Evolutionary conservation across 208 protist species (phyloP).

Genomic region (Balamuthia mandrillaris): DNA sequence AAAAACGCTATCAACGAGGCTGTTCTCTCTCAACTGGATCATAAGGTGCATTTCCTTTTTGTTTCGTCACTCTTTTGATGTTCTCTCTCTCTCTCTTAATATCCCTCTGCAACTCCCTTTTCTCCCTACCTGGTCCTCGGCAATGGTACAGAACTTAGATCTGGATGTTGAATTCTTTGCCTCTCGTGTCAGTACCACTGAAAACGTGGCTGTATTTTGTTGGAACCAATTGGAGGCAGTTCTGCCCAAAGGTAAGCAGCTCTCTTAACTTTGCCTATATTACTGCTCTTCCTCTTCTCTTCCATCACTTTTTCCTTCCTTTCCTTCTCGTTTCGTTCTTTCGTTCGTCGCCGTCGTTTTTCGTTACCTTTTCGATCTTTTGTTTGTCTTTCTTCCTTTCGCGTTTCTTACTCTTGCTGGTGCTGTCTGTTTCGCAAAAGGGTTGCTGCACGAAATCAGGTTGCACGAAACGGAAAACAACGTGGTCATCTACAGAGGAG

Average conservation of each 20-base stretch:
- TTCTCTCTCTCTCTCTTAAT: background rate
- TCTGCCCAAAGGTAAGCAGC: background rate
- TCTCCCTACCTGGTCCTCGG: background rate
- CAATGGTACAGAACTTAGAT: conserved; percentile 38
- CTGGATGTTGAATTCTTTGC: conserved; percentile 44
- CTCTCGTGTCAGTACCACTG: conserved; percentile 42
- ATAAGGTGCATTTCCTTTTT: too few species aligned
- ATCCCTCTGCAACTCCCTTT: background rate
- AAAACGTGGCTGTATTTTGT: conserved; percentile 53
- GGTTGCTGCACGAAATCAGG: conserved; percentile 43
- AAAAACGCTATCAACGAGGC: conserved; percentile 42
- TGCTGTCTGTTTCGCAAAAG: background rate
- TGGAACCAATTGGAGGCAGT: conserved; percentile 13
- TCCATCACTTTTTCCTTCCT: background rate
- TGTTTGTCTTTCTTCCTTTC: background rate
- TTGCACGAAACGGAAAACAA: conserved; percentile 55
- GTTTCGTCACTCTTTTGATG: too few species aligned
- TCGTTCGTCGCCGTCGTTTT: background rate
- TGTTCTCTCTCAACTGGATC: background rate
- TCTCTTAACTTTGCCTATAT: background rate
- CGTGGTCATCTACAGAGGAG: conserved; percentile 36
- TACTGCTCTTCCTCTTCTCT: background rate
- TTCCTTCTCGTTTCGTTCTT: background rate
- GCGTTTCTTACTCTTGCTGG: background rate
- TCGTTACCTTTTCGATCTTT: background rate